phyloP scores from a whole-genome alignment of 148 eudicot genomes.

The Vaccinium corymbosum region DNA sequence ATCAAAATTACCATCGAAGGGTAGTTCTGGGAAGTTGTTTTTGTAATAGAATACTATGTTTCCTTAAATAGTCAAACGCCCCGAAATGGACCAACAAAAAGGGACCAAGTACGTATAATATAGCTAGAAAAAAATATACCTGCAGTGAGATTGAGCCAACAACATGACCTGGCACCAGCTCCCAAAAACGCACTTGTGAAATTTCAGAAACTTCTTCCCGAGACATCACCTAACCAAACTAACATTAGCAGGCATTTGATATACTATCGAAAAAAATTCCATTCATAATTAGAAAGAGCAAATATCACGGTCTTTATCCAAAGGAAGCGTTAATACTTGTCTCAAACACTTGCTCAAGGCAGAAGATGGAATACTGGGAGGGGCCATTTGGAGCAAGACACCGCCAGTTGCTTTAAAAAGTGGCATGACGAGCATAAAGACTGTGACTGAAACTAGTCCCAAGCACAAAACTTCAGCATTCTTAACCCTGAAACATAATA shows the following conservation, averaged over 20 bases:
- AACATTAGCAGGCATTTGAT: neutral
- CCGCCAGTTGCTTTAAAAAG: conserved; percentile 79
- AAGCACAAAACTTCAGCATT: conserved; percentile 98
- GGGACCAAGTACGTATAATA: neutral
- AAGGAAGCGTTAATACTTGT: conserved; percentile 51
- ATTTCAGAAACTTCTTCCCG: conserved; percentile 76
- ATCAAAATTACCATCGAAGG: neutral
- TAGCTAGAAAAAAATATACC: conserved; percentile 31
- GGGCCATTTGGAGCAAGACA: conserved; percentile 79
- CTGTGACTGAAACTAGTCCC: conserved; percentile 87
- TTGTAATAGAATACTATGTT: neutral
- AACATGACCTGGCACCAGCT: conserved; percentile 88
- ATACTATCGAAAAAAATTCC: neutral
- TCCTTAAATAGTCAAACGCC: neutral
- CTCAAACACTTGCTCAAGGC: conserved; percentile 83
- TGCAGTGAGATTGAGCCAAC: conserved; percentile 83
- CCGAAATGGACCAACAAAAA: neutral
- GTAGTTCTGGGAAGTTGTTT: neutral
- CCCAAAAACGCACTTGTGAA: conserved; percentile 92
- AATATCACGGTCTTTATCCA: neutral
- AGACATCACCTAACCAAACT: conserved; percentile 56
- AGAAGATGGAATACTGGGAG: conserved; percentile 78
- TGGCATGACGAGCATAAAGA: conserved; percentile 89
- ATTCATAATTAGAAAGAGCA: neutral
- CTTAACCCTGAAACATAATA: conserved; percentile 49